Percentiles rank a stretch among this genome's conserved stretches.
phyloP scores from a whole-genome alignment of 768 basidiomycete genomes.

The Pulveroboletus sp. region DNA sequence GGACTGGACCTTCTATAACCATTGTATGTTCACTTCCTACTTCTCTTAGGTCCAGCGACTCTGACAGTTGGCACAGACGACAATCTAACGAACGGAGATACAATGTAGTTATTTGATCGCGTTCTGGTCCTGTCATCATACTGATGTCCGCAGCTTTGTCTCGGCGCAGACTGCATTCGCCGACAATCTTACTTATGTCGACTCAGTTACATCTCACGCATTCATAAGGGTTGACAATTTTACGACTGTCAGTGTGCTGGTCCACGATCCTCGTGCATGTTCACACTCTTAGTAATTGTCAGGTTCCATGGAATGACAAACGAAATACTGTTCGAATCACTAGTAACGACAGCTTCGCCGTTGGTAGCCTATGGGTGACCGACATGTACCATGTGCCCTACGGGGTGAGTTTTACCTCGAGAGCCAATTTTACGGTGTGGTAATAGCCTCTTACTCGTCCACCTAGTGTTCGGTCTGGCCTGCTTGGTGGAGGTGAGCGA shows the following conservation, averaged over 20 bases:
- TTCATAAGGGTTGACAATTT: slow-evolving; percentile 77
- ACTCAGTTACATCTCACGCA: slow-evolving; percentile 60
- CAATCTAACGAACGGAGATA: slow-evolving; percentile 67
- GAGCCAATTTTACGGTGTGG: neutral
- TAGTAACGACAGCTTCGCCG: slow-evolving; percentile 47
- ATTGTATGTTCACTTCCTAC: slow-evolving; percentile 39
- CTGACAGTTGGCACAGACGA: slow-evolving; percentile 42
- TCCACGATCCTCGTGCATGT: neutral
- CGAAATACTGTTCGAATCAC: slow-evolving; percentile 67
- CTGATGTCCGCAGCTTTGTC: slow-evolving; percentile 40
- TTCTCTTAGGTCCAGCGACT: neutral
- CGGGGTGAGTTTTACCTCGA: slow-evolving; percentile 41
- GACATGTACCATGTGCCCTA: slow-evolving; percentile 65
- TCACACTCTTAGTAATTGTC: neutral
- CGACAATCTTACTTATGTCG: slow-evolving; percentile 57
- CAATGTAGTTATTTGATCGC: slow-evolving; percentile 34
- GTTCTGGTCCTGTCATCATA: neutral
- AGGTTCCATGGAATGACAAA: slow-evolving; percentile 45
- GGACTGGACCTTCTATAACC: slow-evolving; percentile 60
- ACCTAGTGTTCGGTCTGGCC: slow-evolving; percentile 69
- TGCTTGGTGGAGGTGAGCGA: slow-evolving; percentile 46
- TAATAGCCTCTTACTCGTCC: slow-evolving; percentile 1
- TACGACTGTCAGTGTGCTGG: slow-evolving; percentile 37
- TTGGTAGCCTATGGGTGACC: slow-evolving; percentile 62
- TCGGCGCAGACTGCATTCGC: slow-evolving; percentile 41